A percentile compares a stretch with the other conserved stretches of the same genome.
phyloP scores from a whole-genome alignment of 2,329 filamentous ascomycete species.

The Aureobasidium sp. region DNA sequence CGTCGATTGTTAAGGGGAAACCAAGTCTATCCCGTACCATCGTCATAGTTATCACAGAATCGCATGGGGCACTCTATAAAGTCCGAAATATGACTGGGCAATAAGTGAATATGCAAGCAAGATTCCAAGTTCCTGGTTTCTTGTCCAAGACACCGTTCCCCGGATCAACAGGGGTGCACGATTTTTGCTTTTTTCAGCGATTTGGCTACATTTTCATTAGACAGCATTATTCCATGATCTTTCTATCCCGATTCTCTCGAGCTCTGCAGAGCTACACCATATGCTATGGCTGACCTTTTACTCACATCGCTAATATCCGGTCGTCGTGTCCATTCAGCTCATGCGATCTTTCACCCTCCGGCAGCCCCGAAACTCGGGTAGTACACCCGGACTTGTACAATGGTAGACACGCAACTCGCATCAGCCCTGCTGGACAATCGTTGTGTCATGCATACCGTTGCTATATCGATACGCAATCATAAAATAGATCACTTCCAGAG shows the following conservation, averaged over 20 bases:
- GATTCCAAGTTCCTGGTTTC: background rate
- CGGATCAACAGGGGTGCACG: constrained; percentile 14
- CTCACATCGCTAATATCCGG: constrained; percentile 1
- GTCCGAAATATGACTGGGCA: background rate
- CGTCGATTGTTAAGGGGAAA: background rate
- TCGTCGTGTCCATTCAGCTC: background rate
- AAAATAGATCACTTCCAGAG: background rate
- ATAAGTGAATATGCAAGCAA: background rate
- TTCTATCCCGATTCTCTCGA: background rate
- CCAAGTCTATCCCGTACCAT: background rate
- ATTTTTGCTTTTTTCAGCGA: constrained; percentile 12
- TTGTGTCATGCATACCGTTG: constrained; percentile 2
- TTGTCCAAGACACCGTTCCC: background rate
- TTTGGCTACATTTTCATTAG: background rate
- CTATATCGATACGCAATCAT: background rate
- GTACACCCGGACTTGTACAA: background rate
- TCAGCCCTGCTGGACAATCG: background rate
- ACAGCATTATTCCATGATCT: constrained; percentile 1
- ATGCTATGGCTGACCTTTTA: background rate
- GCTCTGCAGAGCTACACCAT: background rate
- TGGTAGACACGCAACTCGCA: background rate
- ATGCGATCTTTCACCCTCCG: background rate
- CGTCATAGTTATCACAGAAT: constrained; percentile 2
- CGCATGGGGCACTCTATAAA: background rate
- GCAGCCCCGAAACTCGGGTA: constrained; percentile 9